Evolutionary conservation across 2,329 filamentous ascomycete species (phyloP).

Genomic region (Fusarium tjaetaba): DNA sequence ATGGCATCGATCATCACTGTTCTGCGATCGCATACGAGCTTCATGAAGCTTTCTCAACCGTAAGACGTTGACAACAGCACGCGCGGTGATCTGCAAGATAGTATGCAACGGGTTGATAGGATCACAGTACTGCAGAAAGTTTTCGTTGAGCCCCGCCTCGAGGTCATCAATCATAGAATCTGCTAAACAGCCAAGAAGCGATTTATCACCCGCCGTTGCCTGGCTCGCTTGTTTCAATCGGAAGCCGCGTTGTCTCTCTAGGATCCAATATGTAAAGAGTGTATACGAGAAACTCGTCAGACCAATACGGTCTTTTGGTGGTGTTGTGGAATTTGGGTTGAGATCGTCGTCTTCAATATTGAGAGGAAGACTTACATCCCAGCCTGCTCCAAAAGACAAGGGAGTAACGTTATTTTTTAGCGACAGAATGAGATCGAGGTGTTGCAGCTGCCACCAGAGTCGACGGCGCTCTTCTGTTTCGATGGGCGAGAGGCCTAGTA

Average conservation of each 20-base stretch:
- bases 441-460: conserved; percentile 21
- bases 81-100: background rate
- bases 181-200: background rate
- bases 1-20: background rate
- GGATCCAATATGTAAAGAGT: background rate
- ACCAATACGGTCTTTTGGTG: background rate
- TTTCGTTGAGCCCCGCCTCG: conserved; percentile 5
- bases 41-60: conserved; percentile 12
- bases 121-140: conserved; percentile 22
- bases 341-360: conserved; percentile 24
- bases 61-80: conserved; percentile 10
- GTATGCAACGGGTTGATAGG: background rate
- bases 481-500: background rate
- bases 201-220: background rate
- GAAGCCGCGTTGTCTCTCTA: conserved; percentile 4
- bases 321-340: background rate
- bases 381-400: background rate
- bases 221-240: background rate
- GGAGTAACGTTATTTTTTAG: conserved; percentile 5
- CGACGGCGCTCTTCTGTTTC: conserved; percentile 24
- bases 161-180: background rate
- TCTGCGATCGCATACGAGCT: background rate
- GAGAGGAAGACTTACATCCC: conserved; percentile 18
- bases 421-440: conserved; percentile 2
- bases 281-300: conserved; percentile 10